phyloP scores from a whole-genome alignment of 202 grass and related monocot species.

The Setaria italica region DNA sequence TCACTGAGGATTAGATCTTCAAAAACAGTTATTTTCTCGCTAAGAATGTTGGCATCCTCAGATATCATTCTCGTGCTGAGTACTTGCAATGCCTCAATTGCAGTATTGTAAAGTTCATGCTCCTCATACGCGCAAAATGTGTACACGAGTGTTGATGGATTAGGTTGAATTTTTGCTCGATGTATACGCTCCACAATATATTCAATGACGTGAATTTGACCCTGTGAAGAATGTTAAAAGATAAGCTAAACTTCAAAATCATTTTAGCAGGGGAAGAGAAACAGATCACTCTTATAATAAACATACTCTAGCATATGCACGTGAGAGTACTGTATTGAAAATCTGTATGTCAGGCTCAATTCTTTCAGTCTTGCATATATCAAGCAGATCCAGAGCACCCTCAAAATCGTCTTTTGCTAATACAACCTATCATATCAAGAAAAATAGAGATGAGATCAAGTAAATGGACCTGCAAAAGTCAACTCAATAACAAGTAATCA shows the following conservation, averaged over 20 bases:
- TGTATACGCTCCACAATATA: slow-evolving; percentile 66
- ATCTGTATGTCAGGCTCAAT: slow-evolving; percentile 61
- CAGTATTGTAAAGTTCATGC: slow-evolving; percentile 61
- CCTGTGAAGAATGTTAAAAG: slow-evolving; percentile 57
- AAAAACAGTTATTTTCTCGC: slow-evolving; percentile 59
- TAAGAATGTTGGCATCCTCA: slow-evolving; percentile 46
- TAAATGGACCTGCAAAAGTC: background rate
- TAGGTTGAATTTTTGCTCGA: slow-evolving; percentile 61
- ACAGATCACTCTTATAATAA: slow-evolving; percentile 2
- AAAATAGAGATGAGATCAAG: slow-evolving; percentile 38
- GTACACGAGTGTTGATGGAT: slow-evolving; percentile 68
- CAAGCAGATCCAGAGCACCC: slow-evolving; percentile 65
- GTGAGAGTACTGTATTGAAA: slow-evolving; percentile 78
- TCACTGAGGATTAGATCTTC: slow-evolving; percentile 81
- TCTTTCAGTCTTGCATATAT: slow-evolving; percentile 52
- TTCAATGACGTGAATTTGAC: slow-evolving; percentile 79
- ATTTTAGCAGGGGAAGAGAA: background rate
- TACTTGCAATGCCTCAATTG: slow-evolving; percentile 78
- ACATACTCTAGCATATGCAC: slow-evolving; percentile 66
- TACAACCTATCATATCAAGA: slow-evolving; percentile 64
- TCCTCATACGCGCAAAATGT: slow-evolving; percentile 70
- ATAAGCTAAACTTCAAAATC: slow-evolving; percentile 35
- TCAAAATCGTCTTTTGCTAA: slow-evolving; percentile 73
- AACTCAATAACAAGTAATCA: slow-evolving; percentile 35
- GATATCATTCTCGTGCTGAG: slow-evolving; percentile 84